Conservation (phyloP, 169 alveolate species). For the Besnoitia besnoiti region DNA sequence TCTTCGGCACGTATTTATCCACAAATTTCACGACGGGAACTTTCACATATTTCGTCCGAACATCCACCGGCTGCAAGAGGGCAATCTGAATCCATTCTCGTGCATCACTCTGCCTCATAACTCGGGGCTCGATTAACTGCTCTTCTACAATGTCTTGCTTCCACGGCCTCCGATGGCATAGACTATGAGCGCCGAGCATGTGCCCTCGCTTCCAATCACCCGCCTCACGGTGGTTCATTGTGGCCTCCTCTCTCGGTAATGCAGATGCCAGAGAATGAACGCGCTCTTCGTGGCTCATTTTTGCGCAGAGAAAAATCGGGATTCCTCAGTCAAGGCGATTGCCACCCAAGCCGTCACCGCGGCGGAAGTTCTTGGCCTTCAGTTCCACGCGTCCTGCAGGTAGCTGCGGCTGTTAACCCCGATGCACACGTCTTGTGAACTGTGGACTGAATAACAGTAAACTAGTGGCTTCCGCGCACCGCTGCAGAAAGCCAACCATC, state of each 20-base stretch:
- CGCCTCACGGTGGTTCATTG: neutral
- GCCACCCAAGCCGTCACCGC: too few species aligned
- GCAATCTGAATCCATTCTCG: neutral
- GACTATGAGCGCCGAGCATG: neutral
- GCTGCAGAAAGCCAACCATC: too few species aligned
- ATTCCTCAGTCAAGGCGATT: too few species aligned
- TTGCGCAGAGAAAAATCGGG: too few species aligned
- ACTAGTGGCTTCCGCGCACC: too few species aligned
- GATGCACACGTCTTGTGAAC: too few species aligned
- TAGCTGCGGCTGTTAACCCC: too few species aligned
- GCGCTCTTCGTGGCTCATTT: too few species aligned
- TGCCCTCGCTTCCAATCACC: neutral
- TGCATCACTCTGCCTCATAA: neutral
- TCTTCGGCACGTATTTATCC: neutral
- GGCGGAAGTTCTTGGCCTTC: too few species aligned
- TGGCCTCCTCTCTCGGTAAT: neutral
- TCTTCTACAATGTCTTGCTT: neutral
- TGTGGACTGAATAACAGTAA: too few species aligned
- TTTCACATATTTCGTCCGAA: neutral
- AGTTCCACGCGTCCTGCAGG: too few species aligned
- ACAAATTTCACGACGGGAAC: neutral
- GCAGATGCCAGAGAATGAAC: too few species aligned
- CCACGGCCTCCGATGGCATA: neutral
- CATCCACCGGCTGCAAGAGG: conserved; percentile 20
- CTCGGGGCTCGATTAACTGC: neutral